phyloP scores from a whole-genome alignment of 768 basidiomycete species.

The Lactifluus hygrophoroides region DNA sequence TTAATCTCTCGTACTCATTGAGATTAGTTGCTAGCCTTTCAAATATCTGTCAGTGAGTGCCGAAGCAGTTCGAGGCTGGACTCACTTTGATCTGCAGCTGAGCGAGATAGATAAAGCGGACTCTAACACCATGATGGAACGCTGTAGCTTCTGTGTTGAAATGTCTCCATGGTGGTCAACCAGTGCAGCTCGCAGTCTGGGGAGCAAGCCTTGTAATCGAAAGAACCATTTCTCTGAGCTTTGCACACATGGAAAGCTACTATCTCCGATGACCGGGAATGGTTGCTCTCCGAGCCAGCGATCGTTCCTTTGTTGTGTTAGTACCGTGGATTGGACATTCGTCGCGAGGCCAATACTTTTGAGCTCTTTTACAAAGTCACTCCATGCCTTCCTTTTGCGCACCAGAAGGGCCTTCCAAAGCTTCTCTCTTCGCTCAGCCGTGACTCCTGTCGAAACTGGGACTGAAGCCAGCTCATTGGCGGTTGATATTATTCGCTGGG shows the following conservation, averaged over 20 bases:
- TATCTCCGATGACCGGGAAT: constrained; percentile 24
- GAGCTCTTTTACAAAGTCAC: constrained; percentile 84
- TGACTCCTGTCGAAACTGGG: constrained; percentile 34
- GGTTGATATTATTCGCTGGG: constrained; percentile 54
- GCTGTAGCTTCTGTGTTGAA: constrained; percentile 77
- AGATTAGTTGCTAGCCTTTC: constrained; percentile 9
- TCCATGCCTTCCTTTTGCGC: constrained; percentile 85
- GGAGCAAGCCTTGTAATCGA: constrained; percentile 55
- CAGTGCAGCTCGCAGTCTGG: constrained; percentile 52
- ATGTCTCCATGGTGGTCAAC: constrained; percentile 73
- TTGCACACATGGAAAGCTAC: constrained; percentile 19
- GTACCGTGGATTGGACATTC: constrained; percentile 61
- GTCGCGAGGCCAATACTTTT: constrained; percentile 68
- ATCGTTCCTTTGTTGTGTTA: constrained; percentile 44
- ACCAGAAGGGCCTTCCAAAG: constrained; percentile 63
- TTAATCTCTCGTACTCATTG: not conserved
- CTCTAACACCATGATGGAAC: constrained; percentile 71
- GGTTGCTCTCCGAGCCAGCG: constrained; percentile 65
- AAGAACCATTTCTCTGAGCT: constrained; percentile 57
- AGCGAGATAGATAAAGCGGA: constrained; percentile 65
- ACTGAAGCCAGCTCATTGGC: constrained; percentile 47
- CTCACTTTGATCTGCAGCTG: constrained; percentile 55
- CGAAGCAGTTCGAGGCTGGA: constrained; percentile 15
- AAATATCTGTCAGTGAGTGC: not conserved
- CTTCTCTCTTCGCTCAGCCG: constrained; percentile 47